Evolutionary conservation across 2,329 filamentous ascomycete genomes (phyloP).

Genomic region (Aspergillus jensenii): DNA sequence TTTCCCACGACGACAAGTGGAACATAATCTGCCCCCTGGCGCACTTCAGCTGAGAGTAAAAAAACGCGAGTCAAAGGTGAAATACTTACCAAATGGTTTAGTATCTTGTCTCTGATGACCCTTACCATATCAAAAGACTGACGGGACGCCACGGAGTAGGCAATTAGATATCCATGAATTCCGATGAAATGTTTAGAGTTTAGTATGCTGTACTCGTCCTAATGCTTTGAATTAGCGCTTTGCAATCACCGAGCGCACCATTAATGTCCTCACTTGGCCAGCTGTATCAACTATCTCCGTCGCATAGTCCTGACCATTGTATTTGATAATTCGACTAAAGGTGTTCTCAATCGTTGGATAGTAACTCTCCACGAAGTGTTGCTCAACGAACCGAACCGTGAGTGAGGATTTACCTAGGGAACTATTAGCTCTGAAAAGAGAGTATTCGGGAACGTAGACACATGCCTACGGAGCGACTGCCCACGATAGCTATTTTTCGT

Average conservation of each 20-base stretch:
- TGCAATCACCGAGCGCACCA: neutral
- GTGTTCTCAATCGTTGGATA: slow-evolving; percentile 99
- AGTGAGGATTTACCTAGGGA: slow-evolving; percentile 88
- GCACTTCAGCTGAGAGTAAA: neutral
- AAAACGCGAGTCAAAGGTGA: neutral
- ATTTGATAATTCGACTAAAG: slow-evolving; percentile 92
- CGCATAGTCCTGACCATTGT: slow-evolving; percentile 87
- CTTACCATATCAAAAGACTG: slow-evolving; percentile 97
- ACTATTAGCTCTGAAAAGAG: slow-evolving; percentile 13
- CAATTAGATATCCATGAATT: slow-evolving; percentile 97
- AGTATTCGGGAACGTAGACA: slow-evolving; percentile 13
- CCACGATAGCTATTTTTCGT: slow-evolving; percentile 92
- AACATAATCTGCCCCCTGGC: slow-evolving; percentile 83
- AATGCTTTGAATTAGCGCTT: slow-evolving; percentile 20
- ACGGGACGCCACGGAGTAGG: slow-evolving; percentile 93
- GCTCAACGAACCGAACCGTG: slow-evolving; percentile 94
- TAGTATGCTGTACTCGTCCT: slow-evolving; percentile 98
- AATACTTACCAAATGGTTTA: slow-evolving; percentile 80
- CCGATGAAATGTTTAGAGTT: slow-evolving; percentile 99
- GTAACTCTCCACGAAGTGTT: slow-evolving; percentile 97
- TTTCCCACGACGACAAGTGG: slow-evolving; percentile 95
- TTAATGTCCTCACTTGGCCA: slow-evolving; percentile 66
- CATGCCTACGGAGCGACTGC: slow-evolving; percentile 86
- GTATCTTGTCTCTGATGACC: slow-evolving; percentile 93
- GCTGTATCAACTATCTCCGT: slow-evolving; percentile 99